Evolutionary conservation across 108 stramenopile genomes (phyloP).

Genomic region (Stephanodiscus minutulus): DNA sequence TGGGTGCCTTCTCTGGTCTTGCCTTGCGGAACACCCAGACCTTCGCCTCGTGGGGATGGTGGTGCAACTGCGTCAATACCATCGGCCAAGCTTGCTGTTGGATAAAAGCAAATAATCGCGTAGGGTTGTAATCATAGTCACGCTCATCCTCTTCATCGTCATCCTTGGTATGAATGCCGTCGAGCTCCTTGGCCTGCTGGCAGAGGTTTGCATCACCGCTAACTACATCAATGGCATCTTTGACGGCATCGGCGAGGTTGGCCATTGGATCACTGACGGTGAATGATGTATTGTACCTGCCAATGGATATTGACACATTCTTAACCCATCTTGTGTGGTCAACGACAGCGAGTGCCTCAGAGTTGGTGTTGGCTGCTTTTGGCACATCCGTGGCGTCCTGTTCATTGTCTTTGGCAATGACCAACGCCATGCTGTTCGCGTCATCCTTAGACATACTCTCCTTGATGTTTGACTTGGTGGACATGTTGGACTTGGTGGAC

Average conservation of each 20-base stretch:
- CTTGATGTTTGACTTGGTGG: not conserved
- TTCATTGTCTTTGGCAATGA: not conserved
- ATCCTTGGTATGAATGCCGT: slow-evolving; percentile 22
- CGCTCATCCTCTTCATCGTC: slow-evolving; percentile 29
- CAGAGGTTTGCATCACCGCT: slow-evolving; percentile 18
- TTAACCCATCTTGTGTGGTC: slow-evolving; percentile 34
- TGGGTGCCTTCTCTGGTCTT: slow-evolving; percentile 18
- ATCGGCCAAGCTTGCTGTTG: slow-evolving; percentile 43
- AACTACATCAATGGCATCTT: slow-evolving; percentile 35
- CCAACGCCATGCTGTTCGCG: not conserved
- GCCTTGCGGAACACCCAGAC: slow-evolving; percentile 43
- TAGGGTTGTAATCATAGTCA: slow-evolving; percentile 51
- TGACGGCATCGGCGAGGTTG: slow-evolving; percentile 29
- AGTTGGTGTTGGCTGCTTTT: not conserved
- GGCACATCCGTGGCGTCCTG: not conserved
- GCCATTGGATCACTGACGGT: slow-evolving; percentile 39
- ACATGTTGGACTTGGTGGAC: slow-evolving; percentile 8
- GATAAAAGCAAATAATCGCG: slow-evolving; percentile 42
- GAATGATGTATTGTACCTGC: slow-evolving; percentile 44
- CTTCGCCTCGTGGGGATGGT: slow-evolving; percentile 35
- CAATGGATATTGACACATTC: slow-evolving; percentile 43
- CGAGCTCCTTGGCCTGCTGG: slow-evolving; percentile 26
- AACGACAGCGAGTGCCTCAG: slow-evolving; percentile 4
- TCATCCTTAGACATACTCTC: not conserved
- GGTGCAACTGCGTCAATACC: slow-evolving; percentile 29